These are phyloP conservation scores for Dactylella cylindrospora DNA, from an alignment of 2,329 filamentous ascomycete species.

Conservation along the genomic window DNA sequence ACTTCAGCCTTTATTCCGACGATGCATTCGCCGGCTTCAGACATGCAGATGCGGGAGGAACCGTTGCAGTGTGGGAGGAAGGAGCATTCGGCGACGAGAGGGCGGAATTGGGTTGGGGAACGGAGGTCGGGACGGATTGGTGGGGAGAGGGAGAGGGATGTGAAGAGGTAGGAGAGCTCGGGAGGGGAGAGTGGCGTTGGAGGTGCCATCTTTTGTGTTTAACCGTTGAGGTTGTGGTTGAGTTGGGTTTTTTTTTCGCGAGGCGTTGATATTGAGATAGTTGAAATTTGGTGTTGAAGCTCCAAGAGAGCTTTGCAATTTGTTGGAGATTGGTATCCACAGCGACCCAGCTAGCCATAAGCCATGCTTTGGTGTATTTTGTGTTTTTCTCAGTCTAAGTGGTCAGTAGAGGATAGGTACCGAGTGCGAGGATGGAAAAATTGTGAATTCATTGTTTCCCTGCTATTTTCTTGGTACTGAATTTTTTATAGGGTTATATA, in stretches of 20 bases:
- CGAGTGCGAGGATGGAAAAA: no score
- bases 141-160: conserved; percentile 75
- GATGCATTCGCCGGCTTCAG: conserved; percentile 92
- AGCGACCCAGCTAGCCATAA: no score
- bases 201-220: conserved; percentile 62
- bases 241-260: conserved; percentile 8
- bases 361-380: no score
- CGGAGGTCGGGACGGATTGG: conserved; percentile 90
- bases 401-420: no score
- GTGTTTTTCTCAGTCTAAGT: no score
- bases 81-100: conserved; percentile 83
- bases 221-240: background rate
- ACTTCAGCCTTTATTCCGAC: conserved; percentile 96
- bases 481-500: no score
- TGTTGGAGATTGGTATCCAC: no score
- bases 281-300: conserved; percentile 13
- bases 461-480: no score
- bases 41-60: conserved; percentile 88
- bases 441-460: no score
- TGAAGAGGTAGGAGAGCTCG: conserved; percentile 93
- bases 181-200: conserved; percentile 81
- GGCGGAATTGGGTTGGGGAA: conserved; percentile 80
- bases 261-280: conserved; percentile 1
- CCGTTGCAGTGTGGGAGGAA: conserved; percentile 88
- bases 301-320: background rate